Evolutionary conservation across 192 early-diverging fungal species (phyloP), one percentile per base, ranked within the genome.

Genomic region (Linnemannia schmuckeri): DNA sequence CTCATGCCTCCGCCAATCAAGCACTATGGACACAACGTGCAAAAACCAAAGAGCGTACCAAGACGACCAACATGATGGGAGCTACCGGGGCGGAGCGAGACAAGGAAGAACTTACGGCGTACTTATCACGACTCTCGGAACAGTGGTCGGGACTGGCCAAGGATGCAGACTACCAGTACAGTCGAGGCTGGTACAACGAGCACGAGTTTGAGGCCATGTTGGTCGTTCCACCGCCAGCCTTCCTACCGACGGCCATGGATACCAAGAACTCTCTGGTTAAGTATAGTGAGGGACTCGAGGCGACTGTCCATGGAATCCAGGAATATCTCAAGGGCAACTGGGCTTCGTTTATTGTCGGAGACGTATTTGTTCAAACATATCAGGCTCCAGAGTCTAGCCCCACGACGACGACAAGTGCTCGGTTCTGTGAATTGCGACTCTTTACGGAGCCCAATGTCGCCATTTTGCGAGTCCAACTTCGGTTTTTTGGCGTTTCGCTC

Each of bases 171-270:
- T 77, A 66, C 66, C 79, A 81, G 10, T 88, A 87, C 57, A 90
- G 82, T 22, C 74, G 82, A 8, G 89, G 88, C 46, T 93, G 92
- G 90, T 93, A 91, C 55, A 91, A 88, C 47, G 85, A 90, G 13
- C 70, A 74, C 27, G 81, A 85, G 17, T 90, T 93, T n/a, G 89
- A 91, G 72, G 61, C 88, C 47, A 68, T 91, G 15, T 47, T 92
- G n/a, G 75, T 77, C 20, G 24, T 82, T 22, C 75, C 85, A 13
- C 74, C 77, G 9, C 82, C 81, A 42, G 33, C 80, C n/a, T 88
- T 83, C 70, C 42, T 87, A n/a, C 82, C 81, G 4, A 82, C 79
- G 13, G 22, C 77, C 44, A 35, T 89, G 82, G 82, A 82, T 49
- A 77, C 74, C 69, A 81, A 87, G 54, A 80, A 87, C 46, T 73